Evolutionary conservation across 768 basidiomycete genomes (phyloP).

Genomic region (Mycena amicta): DNA sequence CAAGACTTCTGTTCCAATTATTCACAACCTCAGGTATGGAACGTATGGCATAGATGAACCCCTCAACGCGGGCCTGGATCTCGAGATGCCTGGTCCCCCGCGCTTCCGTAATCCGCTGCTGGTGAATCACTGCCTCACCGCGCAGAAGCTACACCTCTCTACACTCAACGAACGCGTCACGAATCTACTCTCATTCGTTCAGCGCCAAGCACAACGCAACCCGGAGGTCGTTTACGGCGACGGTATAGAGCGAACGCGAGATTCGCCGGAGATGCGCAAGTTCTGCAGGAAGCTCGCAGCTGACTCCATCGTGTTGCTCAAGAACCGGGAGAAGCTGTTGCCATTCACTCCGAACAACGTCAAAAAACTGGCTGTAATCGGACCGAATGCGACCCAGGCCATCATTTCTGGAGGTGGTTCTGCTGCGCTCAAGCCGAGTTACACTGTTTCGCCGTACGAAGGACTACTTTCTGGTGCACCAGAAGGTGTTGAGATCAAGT

Average conservation of each 20-base stretch:
- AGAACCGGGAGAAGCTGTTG: conserved; percentile 59
- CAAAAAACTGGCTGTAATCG: conserved; percentile 63
- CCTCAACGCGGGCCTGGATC: conserved; percentile 74
- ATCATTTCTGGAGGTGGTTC: conserved; percentile 80
- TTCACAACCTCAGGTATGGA: conserved; percentile 54
- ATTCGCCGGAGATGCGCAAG: conserved; percentile 50
- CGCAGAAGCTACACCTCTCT: conserved; percentile 50
- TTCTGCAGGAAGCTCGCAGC: conserved; percentile 61
- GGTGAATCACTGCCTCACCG: conserved; percentile 39
- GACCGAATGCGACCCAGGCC: conserved; percentile 66
- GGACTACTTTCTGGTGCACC: conserved; percentile 57
- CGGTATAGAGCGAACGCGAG: conserved; percentile 56
- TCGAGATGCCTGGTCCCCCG: conserved; percentile 78
- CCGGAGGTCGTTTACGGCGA: conserved; percentile 66
- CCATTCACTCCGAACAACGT: conserved; percentile 46
- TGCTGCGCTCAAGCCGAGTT: conserved; percentile 69
- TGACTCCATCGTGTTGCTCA: conserved; percentile 66
- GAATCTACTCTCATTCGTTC: conserved; percentile 57
- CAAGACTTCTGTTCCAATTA: neutral
- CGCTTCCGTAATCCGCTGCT: conserved; percentile 57
- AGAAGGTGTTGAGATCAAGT: conserved; percentile 50
- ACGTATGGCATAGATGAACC: conserved; percentile 68
- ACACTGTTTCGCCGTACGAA: conserved; percentile 64
- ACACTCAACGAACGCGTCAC: conserved; percentile 55
- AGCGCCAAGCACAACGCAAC: conserved; percentile 56